phyloP scores from a whole-genome alignment of 352 stramenopile species.

The Phytophthora pinifolia region DNA sequence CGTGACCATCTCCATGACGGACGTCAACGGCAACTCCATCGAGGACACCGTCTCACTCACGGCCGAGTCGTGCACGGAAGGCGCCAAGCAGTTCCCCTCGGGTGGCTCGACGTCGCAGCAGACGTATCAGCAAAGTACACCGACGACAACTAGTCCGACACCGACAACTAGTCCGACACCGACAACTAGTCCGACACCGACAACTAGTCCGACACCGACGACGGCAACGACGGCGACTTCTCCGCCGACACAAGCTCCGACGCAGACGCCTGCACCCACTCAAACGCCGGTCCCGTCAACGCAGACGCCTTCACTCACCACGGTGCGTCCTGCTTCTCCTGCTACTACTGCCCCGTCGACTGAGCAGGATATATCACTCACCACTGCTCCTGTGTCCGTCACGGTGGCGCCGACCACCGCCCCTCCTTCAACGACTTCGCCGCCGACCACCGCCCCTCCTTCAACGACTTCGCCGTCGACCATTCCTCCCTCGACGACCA shows the following conservation, averaged over 20 bases:
- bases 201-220: conserved; percentile 8
- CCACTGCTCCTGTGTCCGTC: conserved; percentile 24
- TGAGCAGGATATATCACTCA: conserved; percentile 27
- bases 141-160: conserved; percentile 9
- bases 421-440: conserved; percentile 13
- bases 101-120: conserved; percentile 8
- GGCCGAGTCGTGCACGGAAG: conserved; percentile 49
- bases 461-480: conserved; percentile 17
- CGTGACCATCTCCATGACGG: conserved; percentile 52
- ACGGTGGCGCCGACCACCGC: conserved; percentile 15
- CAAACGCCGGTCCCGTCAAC: conserved; percentile 7
- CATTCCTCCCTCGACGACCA: conserved; percentile 9
- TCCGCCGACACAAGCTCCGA: conserved; percentile 16
- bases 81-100: conserved; percentile 45
- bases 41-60: conserved; percentile 58
- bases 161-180: conserved; percentile 7
- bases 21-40: conserved; percentile 56
- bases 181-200: conserved; percentile 8
- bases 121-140: conserved; percentile 4
- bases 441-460: conserved; percentile 1
- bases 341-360: conserved; percentile 15
- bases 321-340: conserved; percentile 34
- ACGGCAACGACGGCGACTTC: conserved; percentile 12
- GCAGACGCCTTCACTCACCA: conserved; percentile 18
- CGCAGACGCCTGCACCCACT: conserved; percentile 14